Conservation (phyloP, 2,329 filamentous ascomycete species). For the Chaetomium sp. region DNA sequence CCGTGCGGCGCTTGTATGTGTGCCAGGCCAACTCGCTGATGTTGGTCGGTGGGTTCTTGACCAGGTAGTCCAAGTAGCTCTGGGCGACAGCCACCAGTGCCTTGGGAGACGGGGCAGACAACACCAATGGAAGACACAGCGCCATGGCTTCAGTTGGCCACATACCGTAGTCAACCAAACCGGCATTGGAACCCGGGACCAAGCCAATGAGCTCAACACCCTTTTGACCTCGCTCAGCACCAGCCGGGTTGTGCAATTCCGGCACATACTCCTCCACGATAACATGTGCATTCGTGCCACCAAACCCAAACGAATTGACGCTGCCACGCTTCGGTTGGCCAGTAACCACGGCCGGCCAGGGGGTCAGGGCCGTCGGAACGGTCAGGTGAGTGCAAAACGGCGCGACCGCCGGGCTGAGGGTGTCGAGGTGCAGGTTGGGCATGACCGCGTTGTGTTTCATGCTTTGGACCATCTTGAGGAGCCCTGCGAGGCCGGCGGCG, state of each 20-base stretch:
- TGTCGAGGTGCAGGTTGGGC: slow-evolving; percentile 38
- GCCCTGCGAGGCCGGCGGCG: slow-evolving; percentile 41
- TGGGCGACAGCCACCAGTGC: slow-evolving; percentile 27
- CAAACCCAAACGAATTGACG: slow-evolving; percentile 42
- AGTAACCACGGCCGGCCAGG: slow-evolving; percentile 31
- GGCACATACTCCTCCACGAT: slow-evolving; percentile 37
- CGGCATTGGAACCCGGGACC: too few species aligned
- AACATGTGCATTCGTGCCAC: slow-evolving; percentile 38
- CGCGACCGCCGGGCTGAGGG: slow-evolving; percentile 36
- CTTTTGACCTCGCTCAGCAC: too few species aligned
- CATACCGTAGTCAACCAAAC: too few species aligned
- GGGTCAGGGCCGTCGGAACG: slow-evolving; percentile 28
- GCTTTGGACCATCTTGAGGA: slow-evolving; percentile 39
- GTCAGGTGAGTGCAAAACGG: slow-evolving; percentile 30
- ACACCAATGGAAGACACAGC: slow-evolving; percentile 29
- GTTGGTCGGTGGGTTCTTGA: slow-evolving; percentile 1
- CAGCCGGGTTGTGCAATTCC: slow-evolving; percentile 25
- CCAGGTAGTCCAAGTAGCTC: slow-evolving; percentile 28
- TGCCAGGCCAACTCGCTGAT: slow-evolving; percentile 29
- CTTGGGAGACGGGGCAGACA: slow-evolving; percentile 34
- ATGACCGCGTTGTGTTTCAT: slow-evolving; percentile 36
- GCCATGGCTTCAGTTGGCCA: not conserved
- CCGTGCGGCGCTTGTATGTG: slow-evolving; percentile 27
- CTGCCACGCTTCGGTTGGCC: slow-evolving; percentile 37
- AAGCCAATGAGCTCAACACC: too few species aligned